Base-by-base conservation (phyloP, 208 protist genomes). In the Crithidia bombi region DNA sequence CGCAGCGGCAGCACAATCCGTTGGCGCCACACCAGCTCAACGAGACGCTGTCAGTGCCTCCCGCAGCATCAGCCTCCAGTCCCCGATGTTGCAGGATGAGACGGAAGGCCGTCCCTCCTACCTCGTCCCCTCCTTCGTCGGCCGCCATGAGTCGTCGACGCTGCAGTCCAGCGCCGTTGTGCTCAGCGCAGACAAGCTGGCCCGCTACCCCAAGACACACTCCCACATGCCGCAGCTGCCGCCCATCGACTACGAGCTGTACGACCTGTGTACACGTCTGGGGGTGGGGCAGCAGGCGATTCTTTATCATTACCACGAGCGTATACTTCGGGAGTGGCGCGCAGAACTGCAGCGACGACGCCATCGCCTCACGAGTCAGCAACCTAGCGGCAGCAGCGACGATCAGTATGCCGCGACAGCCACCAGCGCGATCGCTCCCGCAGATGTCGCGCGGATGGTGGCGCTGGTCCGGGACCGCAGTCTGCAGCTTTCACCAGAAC, bases 171-270 rank as follows among this genome's bases (percentile, higher is more conserved):
- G 62, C 23, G 46, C 56, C 28, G 35, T 70, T 23, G 54, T 82
- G 30, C 68, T 89, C 19, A 89, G 80, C 55, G 90, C 90, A 5
- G 75, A 74, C 36, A 83, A 75, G 52, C 80, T 95, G n/a, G 85
- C 85, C 1, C 82, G 83, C 23, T 89, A 86, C 59, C 79, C 82
- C 7, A 63, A 75, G 14, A 90, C 82, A 15, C 75, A 73, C 61
- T 73, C 83, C 1, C 68, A 79, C 67, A 81, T 85, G 83, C 83
- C 88, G 19, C 50, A 63, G 33, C 38, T 86, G 35, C 86, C 83
- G 15, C 90, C 90, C 3, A 70, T 96, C 41, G 87, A 96, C 74
- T 96, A 96, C 67, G 86, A 93, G 57, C 73, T 96, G 19, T 87
- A 89, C 49, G 84, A 92, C 33, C 69, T 91, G 33, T 88, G 78